Base-by-base conservation (phyloP, 345 rosid species). In the Mallotus nudiflorus region DNA sequence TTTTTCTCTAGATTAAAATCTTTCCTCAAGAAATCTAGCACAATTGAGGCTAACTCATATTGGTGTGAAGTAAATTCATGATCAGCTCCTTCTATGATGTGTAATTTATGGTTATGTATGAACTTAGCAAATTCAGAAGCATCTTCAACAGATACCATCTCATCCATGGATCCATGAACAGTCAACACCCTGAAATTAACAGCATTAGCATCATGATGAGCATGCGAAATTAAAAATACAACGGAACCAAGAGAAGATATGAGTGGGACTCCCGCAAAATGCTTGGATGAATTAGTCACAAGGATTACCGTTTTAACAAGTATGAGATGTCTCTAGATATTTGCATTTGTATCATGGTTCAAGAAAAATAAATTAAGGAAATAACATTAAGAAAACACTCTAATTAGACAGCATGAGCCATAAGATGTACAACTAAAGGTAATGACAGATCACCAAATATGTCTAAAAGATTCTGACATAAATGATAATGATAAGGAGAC, bases 31-130 rank as follows among this genome's bases (percentile, higher is more conserved):
- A 90, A 94, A 57, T 88, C 78, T 0, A 86, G 51, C 62, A 86
- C 87, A 48, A 72, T 65, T 4, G 86, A 78, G 49, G 85, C 76
- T 35, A 94, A 77, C 63, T 94, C 83, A 35, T 76, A 72, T 72
- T 90, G 97, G 80, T 90, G 96, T 46, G 75, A 71, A 33, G 96
- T 85, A 76, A 80, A 94, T 51, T 90, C 97, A 69, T 91, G 98
- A 84, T 94, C 93, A 59, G 97, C 97, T 80, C 85, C 97, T 73
- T 87, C 84, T 49, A 92, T 70, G 40, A 89, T 73, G 67, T 77
- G 77, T 60, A 94, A 65, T 76, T 75, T 77, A 72, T 92, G 97
- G 73, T 90, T 90, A 29, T 49, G 79, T 70, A 90, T 86, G 69
- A 81, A 37, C 77, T 74, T 87, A 40, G 83, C 89, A 55, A 94